phyloP scores from a whole-genome alignment of 2,329 filamentous ascomycete species.

The Apiospora hydei region DNA sequence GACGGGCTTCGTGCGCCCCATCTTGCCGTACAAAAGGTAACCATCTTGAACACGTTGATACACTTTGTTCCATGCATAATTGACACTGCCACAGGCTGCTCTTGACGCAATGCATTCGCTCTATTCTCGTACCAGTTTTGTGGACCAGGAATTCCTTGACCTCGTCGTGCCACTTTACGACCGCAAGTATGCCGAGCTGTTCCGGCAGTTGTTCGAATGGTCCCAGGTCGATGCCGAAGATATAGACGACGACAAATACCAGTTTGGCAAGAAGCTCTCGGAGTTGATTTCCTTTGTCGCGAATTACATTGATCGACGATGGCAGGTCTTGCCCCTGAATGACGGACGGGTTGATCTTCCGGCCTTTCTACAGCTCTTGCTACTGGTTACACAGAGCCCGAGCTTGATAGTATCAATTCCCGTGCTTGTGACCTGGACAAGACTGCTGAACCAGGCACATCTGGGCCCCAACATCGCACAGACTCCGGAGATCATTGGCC shows the following conservation, averaged over 20 bases:
- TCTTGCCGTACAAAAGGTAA: conserved; percentile 77
- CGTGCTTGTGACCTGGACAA: conserved; percentile 88
- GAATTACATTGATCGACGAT: conserved; percentile 82
- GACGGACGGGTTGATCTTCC: conserved; percentile 67
- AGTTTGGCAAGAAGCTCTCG: conserved; percentile 90
- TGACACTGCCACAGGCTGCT: conserved; percentile 64
- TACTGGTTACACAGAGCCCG: conserved; percentile 80
- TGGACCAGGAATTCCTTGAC: conserved; percentile 78
- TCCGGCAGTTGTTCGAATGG: conserved; percentile 80
- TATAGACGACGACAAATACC: conserved; percentile 90
- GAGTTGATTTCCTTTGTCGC: conserved; percentile 90
- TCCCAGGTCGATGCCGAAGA: conserved; percentile 80
- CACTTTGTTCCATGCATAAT: conserved; percentile 1
- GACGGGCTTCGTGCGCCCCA: conserved; percentile 74
- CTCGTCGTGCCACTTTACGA: conserved; percentile 83
- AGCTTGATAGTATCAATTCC: conserved; percentile 95
- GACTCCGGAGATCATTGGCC: conserved; percentile 69
- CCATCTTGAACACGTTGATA: conserved; percentile 32
- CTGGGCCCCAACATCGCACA: conserved; percentile 70
- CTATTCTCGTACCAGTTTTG: conserved; percentile 77
- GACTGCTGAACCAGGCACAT: conserved; percentile 75
- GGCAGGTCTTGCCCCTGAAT: conserved; percentile 66
- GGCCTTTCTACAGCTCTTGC: conserved; percentile 80
- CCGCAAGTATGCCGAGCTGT: conserved; percentile 72
- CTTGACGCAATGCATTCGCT: conserved; percentile 85